Conservation (phyloP, 163 green algal genomes). For the Chlamydomonas reinhardtii region DNA sequence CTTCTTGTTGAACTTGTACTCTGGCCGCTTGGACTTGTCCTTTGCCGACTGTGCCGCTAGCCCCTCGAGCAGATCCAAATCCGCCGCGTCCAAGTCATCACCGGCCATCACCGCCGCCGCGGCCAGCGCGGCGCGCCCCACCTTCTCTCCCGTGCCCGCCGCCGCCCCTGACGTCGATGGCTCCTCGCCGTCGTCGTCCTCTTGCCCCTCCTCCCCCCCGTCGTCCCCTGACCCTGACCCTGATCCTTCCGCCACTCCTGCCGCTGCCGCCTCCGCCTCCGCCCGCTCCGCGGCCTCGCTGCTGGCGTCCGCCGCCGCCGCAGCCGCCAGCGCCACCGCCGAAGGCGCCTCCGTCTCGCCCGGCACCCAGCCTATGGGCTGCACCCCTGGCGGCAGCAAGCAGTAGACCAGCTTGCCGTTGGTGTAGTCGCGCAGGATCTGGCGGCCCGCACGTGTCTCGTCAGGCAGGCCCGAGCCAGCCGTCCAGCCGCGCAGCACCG, state of each 20-base stretch:
- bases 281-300: not conserved
- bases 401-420: constrained; percentile 90
- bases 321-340: not conserved
- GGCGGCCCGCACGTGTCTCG: constrained; percentile 84
- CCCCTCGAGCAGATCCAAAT: constrained; percentile 71
- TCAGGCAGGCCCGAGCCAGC: constrained; percentile 86
- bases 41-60: not conserved
- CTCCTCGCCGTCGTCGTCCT: constrained; percentile 7
- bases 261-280: not conserved
- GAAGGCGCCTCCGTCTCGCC: not conserved
- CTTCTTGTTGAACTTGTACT: constrained; percentile 94
- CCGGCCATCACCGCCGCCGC: not conserved
- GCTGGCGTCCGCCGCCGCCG: not conserved
- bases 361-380: not conserved
- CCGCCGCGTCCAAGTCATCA: constrained; percentile 61
- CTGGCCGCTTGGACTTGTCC: constrained; percentile 63
- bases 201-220: not conserved
- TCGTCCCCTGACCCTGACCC: not conserved
- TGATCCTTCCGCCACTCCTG: too few species aligned
- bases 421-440: constrained; percentile 94
- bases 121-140: not conserved
- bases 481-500: constrained; percentile 84
- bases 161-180: not conserved
- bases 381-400: constrained; percentile 76
- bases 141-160: not conserved